Percentiles rank a stretch among this genome's conserved stretches.
phyloP scores from a whole-genome alignment of 73 alveolate genomes.

The Urostyla sp. region DNA sequence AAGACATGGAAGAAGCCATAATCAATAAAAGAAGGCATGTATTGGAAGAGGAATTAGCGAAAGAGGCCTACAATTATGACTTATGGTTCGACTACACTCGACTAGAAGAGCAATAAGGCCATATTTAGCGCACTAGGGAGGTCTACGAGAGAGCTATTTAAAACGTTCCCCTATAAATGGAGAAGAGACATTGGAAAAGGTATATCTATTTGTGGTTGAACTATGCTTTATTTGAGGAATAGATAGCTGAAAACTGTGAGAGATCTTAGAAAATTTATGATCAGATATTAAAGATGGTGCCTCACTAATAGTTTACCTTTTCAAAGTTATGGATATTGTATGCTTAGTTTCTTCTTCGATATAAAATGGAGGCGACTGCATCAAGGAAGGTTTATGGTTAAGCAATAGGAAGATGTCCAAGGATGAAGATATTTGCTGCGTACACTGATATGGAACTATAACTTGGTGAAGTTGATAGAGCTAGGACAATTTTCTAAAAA shows the following conservation, averaged over 20 bases:
- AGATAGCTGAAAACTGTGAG: constrained; percentile 72
- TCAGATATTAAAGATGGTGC: constrained; percentile 82
- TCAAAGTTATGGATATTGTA: constrained; percentile 92
- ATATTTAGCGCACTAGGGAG: constrained; percentile 82
- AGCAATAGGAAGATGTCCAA: constrained; percentile 95
- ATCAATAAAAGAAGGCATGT: constrained; percentile 91
- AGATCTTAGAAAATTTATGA: constrained; percentile 90
- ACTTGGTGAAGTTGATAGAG: constrained; percentile 92
- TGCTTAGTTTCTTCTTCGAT: constrained; percentile 88
- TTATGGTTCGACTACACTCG: constrained; percentile 95
- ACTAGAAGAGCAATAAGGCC: constrained; percentile 92
- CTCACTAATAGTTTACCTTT: constrained; percentile 92
- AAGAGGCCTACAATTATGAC: constrained; percentile 86
- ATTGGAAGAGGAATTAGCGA: constrained; percentile 78
- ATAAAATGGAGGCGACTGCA: constrained; percentile 83
- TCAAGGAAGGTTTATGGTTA: constrained; percentile 92
- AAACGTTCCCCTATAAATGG: constrained; percentile 86
- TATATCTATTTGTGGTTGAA: constrained; percentile 93
- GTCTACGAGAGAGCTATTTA: constrained; percentile 94
- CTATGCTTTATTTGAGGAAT: constrained; percentile 97
- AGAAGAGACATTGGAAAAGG: constrained; percentile 90
- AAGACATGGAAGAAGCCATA: constrained; percentile 95
- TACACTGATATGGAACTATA: constrained; percentile 89
- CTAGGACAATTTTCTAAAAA: constrained; percentile 85
- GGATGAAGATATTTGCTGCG: constrained; percentile 83